A percentile compares a stretch with the other conserved stretches of the same genome.
Conservation (phyloP, 345 rosid species). For the Salix purpurea region DNA sequence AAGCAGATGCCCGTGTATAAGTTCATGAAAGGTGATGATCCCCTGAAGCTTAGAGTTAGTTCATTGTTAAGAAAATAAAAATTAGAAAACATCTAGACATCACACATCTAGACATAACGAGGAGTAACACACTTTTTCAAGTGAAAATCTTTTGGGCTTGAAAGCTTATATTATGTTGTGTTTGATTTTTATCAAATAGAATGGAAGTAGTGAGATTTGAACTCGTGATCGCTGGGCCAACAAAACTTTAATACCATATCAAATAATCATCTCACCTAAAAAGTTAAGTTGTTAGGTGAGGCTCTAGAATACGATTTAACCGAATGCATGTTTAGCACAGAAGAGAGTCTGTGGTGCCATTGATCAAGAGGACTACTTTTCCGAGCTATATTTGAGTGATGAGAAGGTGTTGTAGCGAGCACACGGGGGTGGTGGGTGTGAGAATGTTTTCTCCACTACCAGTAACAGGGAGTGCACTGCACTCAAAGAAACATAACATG, state of each 20-base stretch:
- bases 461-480: constrained; percentile 62
- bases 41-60: not conserved
- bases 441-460: constrained; percentile 30
- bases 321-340: not conserved
- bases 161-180: fast-evolving
- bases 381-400: not conserved
- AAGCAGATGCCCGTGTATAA: not conserved
- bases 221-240: too few species aligned
- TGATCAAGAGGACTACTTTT: not conserved
- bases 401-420: not conserved
- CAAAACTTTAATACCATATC: too few species aligned
- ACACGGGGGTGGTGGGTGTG: constrained; percentile 13
- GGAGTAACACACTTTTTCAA: not conserved
- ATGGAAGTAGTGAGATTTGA: fast-evolving
- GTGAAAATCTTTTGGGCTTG: too few species aligned
- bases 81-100: not conserved
- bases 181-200: too few species aligned
- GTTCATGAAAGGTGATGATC: not conserved
- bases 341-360: not conserved
- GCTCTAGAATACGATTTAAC: too few species aligned
- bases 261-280: too few species aligned
- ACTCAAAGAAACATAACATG: constrained; percentile 76
- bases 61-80: not conserved
- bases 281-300: too few species aligned
- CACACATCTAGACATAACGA: not conserved